Conservation (phyloP, 768 basidiomycete species). For the Daedaleopsis nitida region DNA sequence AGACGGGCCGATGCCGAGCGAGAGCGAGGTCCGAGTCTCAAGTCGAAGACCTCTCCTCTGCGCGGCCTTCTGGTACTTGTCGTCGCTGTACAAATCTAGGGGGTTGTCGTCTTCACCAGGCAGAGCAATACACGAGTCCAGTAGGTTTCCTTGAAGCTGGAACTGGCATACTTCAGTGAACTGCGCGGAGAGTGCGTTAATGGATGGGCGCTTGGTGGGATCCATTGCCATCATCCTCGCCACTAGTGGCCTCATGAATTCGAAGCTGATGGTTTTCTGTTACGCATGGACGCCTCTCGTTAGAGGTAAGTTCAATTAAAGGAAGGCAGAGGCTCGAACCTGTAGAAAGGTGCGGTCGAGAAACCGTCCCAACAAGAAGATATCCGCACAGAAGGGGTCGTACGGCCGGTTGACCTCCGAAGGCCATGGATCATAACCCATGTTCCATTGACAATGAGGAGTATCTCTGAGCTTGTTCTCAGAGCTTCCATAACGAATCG, state of each 20-base stretch:
- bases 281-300: neutral
- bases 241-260: constrained; percentile 30
- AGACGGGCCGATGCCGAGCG: too few relatives aligned
- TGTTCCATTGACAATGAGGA: constrained; percentile 10
- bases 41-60: neutral
- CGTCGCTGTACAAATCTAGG: neutral
- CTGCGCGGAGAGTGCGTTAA: constrained; percentile 19
- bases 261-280: constrained; percentile 13
- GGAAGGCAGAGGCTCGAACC: neutral
- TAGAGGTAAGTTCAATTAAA: neutral
- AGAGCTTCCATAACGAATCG: neutral
- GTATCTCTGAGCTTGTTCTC: constrained; percentile 11
- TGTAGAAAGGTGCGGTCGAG: constrained; percentile 3
- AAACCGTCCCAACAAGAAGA: constrained; percentile 11
- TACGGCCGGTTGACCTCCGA: constrained; percentile 13
- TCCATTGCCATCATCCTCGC: constrained; percentile 28
- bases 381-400: constrained; percentile 22
- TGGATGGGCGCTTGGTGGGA: constrained; percentile 29
- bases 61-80: neutral
- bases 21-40: neutral
- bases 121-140: neutral
- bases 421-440: constrained; percentile 15
- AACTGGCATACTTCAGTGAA: constrained; percentile 8
- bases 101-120: neutral
- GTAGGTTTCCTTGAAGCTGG: neutral